Base-by-base conservation (phyloP, 176 grass and related monocot species). In the Cenchrus americanus region DNA sequence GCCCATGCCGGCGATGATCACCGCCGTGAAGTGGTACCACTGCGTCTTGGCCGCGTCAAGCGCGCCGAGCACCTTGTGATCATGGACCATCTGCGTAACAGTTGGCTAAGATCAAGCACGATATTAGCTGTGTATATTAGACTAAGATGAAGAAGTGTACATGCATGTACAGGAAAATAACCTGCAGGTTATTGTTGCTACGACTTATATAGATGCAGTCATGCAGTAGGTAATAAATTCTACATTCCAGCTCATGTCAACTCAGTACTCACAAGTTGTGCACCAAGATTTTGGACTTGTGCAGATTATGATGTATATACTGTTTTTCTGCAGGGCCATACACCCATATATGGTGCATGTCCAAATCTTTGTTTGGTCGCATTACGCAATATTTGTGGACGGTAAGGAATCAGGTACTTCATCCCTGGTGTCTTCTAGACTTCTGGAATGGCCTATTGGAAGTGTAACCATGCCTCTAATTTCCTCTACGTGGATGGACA, bases 1-100 rank as follows among this genome's bases (percentile, higher is more conserved):
- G 67, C 93, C 93, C 90, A 96, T 86, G 47, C 61, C 91, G 50
- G 93, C 90, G 46, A 95, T 62, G 5, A 92, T 70, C 49, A 92
- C 81, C 37, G 90, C 83, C 60, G 30, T 81, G 75, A 84, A 89
- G 50, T 92, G 91, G 80, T 89, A 89, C 61, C 73, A 78, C 60
- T 93, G 87, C 55, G 87, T 93, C 91, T 82, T 89, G 15, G 91
- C 91, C 0, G 48, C 77, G 57, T 95, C 87, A 5, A 95, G 86
- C 7, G 75, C 88, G 44, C 27, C 37, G 7, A 82, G 86, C 52
- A 59, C 64, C 40, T 81, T 69, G 52, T 80, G 77, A 51, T 80
- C 77, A 46, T 52, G 77, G 27, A 30, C 27, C 27, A 30, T 30
- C 2, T 30, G 27, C 27, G 27, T 30, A 30, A 30, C 27, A 30